A percentile compares a stretch with the other conserved stretches of the same genome.
Conservation (phyloP, 1,284 basidiomycete genomes). For the Tilletia setariae region DNA sequence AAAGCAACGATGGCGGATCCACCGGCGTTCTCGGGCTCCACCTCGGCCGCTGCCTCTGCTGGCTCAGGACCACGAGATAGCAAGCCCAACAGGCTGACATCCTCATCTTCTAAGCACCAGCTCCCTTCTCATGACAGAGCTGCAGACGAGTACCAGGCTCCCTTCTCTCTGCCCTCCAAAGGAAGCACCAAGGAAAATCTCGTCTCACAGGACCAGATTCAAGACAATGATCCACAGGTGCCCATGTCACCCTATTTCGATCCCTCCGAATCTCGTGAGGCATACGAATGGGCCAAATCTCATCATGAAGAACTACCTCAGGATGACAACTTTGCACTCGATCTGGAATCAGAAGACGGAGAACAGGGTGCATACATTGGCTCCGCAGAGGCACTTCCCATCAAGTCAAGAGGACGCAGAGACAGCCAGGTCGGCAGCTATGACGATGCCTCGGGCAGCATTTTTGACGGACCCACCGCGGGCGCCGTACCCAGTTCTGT, state of each 20-base stretch:
- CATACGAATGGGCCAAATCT: neutral
- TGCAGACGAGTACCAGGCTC: constrained; percentile 48
- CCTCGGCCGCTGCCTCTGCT: too few relatives aligned
- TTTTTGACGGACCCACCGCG: constrained; percentile 51
- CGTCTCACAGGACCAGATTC: neutral
- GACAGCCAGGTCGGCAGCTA: constrained; percentile 53
- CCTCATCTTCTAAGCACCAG: neutral
- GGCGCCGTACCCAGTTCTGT: constrained; percentile 50
- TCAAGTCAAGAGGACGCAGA: constrained; percentile 30
- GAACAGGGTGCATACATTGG: neutral
- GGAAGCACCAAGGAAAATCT: neutral
- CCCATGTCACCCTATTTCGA: constrained; percentile 5
- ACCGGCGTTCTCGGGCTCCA: neutral
- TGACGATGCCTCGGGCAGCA: constrained; percentile 38
- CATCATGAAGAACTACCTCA: neutral
- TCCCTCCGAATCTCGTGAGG: constrained; percentile 8
- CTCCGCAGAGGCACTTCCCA: neutral
- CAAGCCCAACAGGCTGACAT: too few relatives aligned
- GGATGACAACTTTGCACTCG: neutral
- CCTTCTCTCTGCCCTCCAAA: constrained; percentile 36
- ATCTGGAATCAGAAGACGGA: neutral
- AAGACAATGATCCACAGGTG: neutral
- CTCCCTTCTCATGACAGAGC: constrained; percentile 22
- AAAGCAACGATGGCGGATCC: neutral
- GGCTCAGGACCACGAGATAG: too few relatives aligned